Evolutionary conservation across 805 yeast genomes (phyloP), one percentile per base, ranked within the genome.

Genomic region (Candida sanyiensis): DNA sequence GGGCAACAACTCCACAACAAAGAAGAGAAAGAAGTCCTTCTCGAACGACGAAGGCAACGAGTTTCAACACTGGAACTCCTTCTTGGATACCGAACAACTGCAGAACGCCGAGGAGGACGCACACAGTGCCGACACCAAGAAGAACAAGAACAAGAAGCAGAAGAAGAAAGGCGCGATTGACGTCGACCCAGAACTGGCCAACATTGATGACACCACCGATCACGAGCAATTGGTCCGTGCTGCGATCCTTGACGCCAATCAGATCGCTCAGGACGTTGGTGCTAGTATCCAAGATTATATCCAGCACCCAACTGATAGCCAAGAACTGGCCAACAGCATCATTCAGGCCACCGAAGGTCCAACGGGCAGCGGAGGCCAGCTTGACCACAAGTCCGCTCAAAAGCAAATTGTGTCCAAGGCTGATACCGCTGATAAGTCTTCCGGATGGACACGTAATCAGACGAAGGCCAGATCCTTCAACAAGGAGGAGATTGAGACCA

Each of bases 221-320:
- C 83, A 77, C 48, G 83, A 76, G 40, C 80, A 72, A 47, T 62
- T 81, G 39, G 87, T 80, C 9, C 77, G 80, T 43, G 85, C 80
- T 33, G 85, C 84, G 2, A 77, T 82, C 33, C 64, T 78, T 45
- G 84, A 80, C 49, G 84, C 86, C 0, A 68, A 80, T 37, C 76
- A 79, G 29, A 64, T 80, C 41, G 80, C 81, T 3, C 69, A 62
- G 41, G 67, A 64, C 37, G 63, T 62, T 6, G 62, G 57, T 42
- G 63, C 63, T 39, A 64, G 61, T 37, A 50, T 55, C 17, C 57
- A 53, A 31, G 56, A 50, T 29, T 54, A 47, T 35, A 54, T 54
- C n/a, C 47, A 51, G 19, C 52, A 54, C 11, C 51, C 54, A n/a
- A 39, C 44, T 11, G 54, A 51, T 20, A 33, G 33, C n/a, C 38